A percentile compares a stretch with the other conserved stretches of the same genome.
phyloP scores from a whole-genome alignment of 73 alveolate genomes.

The Symbiodinium pilosum region DNA sequence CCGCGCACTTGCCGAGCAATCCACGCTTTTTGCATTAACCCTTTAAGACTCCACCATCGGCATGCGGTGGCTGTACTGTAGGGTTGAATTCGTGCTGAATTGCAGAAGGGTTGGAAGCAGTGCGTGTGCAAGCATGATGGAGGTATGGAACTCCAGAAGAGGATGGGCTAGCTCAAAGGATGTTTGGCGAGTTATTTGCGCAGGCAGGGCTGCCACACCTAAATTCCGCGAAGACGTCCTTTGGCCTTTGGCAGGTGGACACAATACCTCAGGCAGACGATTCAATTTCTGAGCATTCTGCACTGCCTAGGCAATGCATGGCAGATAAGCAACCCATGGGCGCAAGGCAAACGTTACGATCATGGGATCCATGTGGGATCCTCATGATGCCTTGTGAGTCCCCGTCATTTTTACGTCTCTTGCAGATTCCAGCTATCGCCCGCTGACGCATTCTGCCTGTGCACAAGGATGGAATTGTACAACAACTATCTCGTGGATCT shows the following conservation, averaged over 20 bases:
- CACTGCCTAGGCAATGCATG: background rate
- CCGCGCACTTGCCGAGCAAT: no score
- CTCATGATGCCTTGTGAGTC: no score
- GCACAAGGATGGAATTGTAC: constrained; percentile 71
- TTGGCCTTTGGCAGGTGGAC: background rate
- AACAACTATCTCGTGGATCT: constrained; percentile 68
- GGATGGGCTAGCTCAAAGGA: constrained; percentile 54
- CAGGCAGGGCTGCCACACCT: background rate
- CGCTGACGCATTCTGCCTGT: no score
- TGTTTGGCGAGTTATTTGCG: constrained; percentile 35
- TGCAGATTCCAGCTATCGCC: no score
- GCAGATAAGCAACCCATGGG: no score
- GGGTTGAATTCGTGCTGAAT: no score
- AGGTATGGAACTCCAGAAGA: constrained; percentile 75
- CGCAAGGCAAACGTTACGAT: constrained; percentile 25
- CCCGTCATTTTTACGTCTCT: no score
- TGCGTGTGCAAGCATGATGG: no score
- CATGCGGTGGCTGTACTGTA: no score
- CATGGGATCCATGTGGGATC: constrained; percentile 53
- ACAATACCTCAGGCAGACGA: background rate
- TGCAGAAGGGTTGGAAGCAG: no score
- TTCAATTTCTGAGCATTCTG: background rate
- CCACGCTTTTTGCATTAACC: no score
- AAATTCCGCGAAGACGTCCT: background rate
- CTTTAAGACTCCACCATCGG: no score